Evolutionary conservation across 192 early-diverging fungal species (phyloP), one percentile per base, ranked within the genome.

Genomic region (Coemansia sp.): DNA sequence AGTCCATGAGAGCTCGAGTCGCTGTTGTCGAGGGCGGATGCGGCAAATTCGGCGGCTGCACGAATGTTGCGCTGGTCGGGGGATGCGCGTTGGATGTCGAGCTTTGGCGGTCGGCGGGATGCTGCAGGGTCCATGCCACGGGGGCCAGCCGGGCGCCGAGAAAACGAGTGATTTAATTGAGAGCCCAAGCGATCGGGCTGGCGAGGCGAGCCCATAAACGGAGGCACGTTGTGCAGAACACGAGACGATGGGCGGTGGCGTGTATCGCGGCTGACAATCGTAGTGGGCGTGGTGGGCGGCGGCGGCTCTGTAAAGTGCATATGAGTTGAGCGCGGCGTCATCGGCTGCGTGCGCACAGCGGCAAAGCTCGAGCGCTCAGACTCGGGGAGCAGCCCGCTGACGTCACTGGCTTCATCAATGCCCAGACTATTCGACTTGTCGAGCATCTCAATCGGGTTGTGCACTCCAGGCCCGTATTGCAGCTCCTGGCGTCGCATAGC

Each of bases 251-350:
- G 77, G 1, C 72, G 22, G 31, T 69, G 77, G 10, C 23, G 48
- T 14, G 65, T 71, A 39, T 80, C 77, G 41, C 77, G 62, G 27
- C 51, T 63, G 0, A 80, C 58, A 31, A 80, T 65, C 41, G 77
- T 80, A 1, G 65, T 74, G 6, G 77, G 77, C 57, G 77, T 80
- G 12, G 77, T 80, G 0, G 77, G 77, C 47, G 71, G 71, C 49
- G 57, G 68, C 35, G 63, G 55, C 41, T 21, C 22, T 7, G 22
- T 31, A 2, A 11, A 29, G 12, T 8, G 27, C 11, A 26, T 12
- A 14, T 29, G 22, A 16, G 9, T 6, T 4, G 27, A 35, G 29
- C 31, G 16, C 55, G 31, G 59, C 38, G 26, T 47, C 59, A 17
- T 26, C 54, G 29, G 48, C 12, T 51, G 45, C 6, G 41, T n/a